Conservation (phyloP, 164 flowering plant species). For the Magnolia officinalis region DNA sequence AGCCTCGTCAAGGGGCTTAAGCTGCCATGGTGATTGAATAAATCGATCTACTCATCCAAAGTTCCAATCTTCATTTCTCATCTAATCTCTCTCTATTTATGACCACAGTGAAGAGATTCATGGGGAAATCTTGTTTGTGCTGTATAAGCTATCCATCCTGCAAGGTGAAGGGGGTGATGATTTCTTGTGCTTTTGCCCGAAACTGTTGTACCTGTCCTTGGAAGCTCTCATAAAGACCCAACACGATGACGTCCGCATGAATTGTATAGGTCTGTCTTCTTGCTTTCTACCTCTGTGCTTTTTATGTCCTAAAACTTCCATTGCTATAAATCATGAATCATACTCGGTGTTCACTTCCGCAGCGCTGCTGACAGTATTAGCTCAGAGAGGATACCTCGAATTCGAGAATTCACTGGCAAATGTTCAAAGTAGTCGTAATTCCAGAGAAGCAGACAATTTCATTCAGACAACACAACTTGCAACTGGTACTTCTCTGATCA, state of each 20-base stretch:
- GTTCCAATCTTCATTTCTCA: not conserved
- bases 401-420: conserved; percentile 25
- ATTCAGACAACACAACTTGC: conserved; percentile 36
- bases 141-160: conserved; percentile 54
- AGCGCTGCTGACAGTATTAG: conserved; percentile 73
- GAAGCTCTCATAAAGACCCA: conserved; percentile 83
- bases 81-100: not conserved
- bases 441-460: conserved; percentile 41
- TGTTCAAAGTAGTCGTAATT: conserved; percentile 20
- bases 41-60: not conserved
- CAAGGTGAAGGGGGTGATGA: conserved; percentile 35
- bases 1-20: conserved; percentile 71
- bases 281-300: not conserved
- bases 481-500: conserved; percentile 30
- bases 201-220: conserved; percentile 55
- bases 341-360: conserved; percentile 7
- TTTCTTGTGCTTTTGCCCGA: conserved; percentile 43
- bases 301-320: not conserved
- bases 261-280: conserved; percentile 64
- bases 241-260: conserved; percentile 73
- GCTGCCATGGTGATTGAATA: conserved; percentile 58
- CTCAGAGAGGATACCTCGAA: conserved; percentile 49
- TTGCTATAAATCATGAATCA: not conserved
- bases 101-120: conserved; percentile 69
- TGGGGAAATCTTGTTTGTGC: conserved; percentile 82